Evolutionary conservation across 192 early-diverging fungal genomes (phyloP), one percentile per base, ranked within the genome.

Genomic region (Thoreauomyces humboldtii): DNA sequence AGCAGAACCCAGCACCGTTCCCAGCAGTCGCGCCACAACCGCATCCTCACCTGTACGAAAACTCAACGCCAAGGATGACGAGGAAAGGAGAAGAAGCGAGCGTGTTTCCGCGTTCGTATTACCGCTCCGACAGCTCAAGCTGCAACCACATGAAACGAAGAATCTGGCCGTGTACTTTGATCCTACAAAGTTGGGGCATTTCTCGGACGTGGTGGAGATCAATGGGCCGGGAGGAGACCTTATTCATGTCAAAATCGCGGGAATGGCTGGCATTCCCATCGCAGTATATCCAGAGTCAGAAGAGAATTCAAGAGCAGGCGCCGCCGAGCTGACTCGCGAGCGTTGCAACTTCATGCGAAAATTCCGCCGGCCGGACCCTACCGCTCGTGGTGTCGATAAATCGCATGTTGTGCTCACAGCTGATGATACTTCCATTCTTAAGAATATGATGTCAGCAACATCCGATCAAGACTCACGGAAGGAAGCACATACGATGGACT

Each of bases 191-290:
- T 68, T 82, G 15, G 84, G 84, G 24, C 66, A 79, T 0, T 77
- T 73, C 50, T 24, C 63, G 9, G 84, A 82, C 43, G 66, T 63
- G 17, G 43, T 83, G 11, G 70, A 75, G 46, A 72, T 86, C 34
- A 70, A 67, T 25, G 81, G 74, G 4, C 80, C 84, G 4, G 84
- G 84, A 17, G 84, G 84, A 12, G 84, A 86, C 25, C 44, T 82
- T 36, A 71, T 78, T 4, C 34, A 63, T 21, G 71, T 80, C 27
- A 43, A 69, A 11, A 48, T 86, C 5, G 47, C 65, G 2, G 84
- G 84, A 42, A 74, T 77, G 15, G 67, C 81, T 4, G 84, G 80
- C 34, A 84, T 86, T n/a, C 84, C 84, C 2, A 72, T 86, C 12
- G 79, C 79, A 19, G 53, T 86, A 9, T 84, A 82, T 44, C 79